Evolutionary conservation across 805 yeast genomes (phyloP).

Genomic region (Lipomyces anomalus): DNA sequence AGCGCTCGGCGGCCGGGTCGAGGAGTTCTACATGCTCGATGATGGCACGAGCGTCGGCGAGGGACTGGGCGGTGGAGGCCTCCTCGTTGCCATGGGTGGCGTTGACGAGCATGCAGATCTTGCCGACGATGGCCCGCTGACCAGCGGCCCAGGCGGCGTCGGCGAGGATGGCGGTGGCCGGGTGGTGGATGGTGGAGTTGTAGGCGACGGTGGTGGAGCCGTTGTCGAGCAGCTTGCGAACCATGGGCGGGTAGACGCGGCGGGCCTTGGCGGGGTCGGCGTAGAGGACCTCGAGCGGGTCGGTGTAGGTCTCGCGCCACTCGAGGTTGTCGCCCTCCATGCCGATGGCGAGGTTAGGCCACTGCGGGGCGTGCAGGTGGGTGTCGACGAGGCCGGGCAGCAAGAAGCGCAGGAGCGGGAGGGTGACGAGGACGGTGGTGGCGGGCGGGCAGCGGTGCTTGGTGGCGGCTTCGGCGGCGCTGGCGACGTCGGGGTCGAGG

Average conservation of each 20-base stretch:
- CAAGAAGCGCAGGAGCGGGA: slow-evolving; percentile 43
- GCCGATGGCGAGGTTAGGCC: slow-evolving; percentile 73
- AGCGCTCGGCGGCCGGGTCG: too few species aligned
- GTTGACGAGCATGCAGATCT: too few species aligned
- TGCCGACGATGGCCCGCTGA: slow-evolving; percentile 83
- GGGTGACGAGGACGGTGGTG: not conserved
- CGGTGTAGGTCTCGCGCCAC: slow-evolving; percentile 82
- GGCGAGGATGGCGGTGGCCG: slow-evolving; percentile 69
- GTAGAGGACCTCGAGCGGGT: slow-evolving; percentile 73
- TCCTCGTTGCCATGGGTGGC: too few species aligned
- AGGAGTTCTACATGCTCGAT: too few species aligned
- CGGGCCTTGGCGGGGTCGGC: slow-evolving; percentile 48
- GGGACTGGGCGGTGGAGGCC: too few species aligned
- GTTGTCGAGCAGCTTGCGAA: slow-evolving; percentile 56
- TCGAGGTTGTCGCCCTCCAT: slow-evolving; percentile 76
- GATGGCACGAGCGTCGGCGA: too few species aligned
- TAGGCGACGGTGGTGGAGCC: slow-evolving; percentile 92
- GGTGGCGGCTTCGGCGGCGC: slow-evolving; percentile 1
- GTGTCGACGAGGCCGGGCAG: slow-evolving; percentile 79
- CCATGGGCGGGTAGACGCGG: slow-evolving; percentile 57
- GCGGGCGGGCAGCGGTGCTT: too few species aligned
- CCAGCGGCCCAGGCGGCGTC: slow-evolving; percentile 58
- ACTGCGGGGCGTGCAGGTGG: slow-evolving; percentile 81
- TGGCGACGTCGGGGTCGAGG: slow-evolving; percentile 23
- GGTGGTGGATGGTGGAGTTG: slow-evolving; percentile 78